These are phyloP conservation scores for Artemisia tridentata DNA, from an alignment of 129 eudicot species.

Conservation along the genomic window DNA sequence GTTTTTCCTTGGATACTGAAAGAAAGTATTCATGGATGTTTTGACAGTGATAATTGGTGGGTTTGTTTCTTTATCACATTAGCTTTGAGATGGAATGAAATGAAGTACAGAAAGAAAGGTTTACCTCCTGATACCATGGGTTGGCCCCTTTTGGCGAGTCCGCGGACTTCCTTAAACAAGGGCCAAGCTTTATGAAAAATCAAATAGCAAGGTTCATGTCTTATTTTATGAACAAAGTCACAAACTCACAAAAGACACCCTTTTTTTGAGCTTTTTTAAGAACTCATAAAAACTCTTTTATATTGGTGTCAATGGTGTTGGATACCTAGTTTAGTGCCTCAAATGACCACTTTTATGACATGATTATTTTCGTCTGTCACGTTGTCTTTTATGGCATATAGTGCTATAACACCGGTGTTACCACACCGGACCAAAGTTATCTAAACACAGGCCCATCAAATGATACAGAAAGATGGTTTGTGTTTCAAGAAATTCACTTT, in stretches of 20 bases:
- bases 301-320: neutral
- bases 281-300: neutral
- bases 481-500: neutral
- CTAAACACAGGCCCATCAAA: too few species aligned
- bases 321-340: neutral
- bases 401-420: too few species aligned
- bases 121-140: slow-evolving; percentile 99
- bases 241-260: neutral
- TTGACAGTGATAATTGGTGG: slow-evolving; percentile 44
- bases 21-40: slow-evolving; percentile 59
- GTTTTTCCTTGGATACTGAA: slow-evolving; percentile 5
- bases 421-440: too few species aligned
- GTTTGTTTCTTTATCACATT: slow-evolving; percentile 54
- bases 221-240: neutral
- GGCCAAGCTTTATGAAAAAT: slow-evolving; percentile 86
- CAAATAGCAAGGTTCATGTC: slow-evolving; percentile 78
- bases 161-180: slow-evolving; percentile 85
- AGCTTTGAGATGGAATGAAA: slow-evolving; percentile 81
- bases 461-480: neutral
- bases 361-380: neutral
- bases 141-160: slow-evolving; percentile 99
- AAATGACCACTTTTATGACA: neutral
- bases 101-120: slow-evolving; percentile 76
- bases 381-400: too few species aligned
- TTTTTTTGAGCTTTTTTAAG: neutral